A percentile compares a stretch with the other conserved stretches of the same genome.
Evolutionary conservation across 202 grass and related monocot genomes (phyloP).

Genomic region (Bolboschoenoplectus hybrid): DNA sequence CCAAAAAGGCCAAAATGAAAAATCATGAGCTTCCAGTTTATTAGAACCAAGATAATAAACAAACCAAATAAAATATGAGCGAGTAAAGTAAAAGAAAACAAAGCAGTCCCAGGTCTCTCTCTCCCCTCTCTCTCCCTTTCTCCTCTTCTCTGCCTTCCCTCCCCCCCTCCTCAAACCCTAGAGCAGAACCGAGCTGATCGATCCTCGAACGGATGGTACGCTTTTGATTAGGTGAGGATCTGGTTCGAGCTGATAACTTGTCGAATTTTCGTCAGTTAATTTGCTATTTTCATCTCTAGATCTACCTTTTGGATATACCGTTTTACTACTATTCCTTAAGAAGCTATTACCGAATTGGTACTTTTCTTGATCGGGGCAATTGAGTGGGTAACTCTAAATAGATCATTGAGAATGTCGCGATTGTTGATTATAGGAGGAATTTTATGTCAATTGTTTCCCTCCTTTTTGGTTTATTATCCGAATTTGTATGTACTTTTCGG

Average conservation of each 20-base stretch:
- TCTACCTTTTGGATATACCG: slow-evolving; percentile 11
- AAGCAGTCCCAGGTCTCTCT: slow-evolving; percentile 18
- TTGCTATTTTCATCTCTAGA: slow-evolving; percentile 35
- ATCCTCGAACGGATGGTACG: slow-evolving; percentile 23
- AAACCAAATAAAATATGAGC: slow-evolving; percentile 36
- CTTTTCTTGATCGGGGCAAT: slow-evolving; percentile 24
- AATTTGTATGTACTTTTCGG: background rate
- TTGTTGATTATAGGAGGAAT: background rate
- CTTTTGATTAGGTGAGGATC: slow-evolving; percentile 41
- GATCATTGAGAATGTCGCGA: background rate
- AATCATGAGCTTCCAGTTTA: slow-evolving; percentile 25
- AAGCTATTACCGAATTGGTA: background rate
- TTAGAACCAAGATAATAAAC: slow-evolving; percentile 30
- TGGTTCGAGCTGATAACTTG: slow-evolving; percentile 15
- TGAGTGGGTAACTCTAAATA: slow-evolving; percentile 13
- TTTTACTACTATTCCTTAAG: slow-evolving; percentile 10
- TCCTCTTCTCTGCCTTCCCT: background rate
- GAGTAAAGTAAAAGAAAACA: slow-evolving; percentile 26
- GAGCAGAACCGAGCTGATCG: slow-evolving; percentile 19
- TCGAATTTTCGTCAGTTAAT: slow-evolving; percentile 7
- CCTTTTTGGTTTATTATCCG: background rate
- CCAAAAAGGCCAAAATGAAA: slow-evolving; percentile 3
- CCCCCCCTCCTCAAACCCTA: slow-evolving; percentile 25
- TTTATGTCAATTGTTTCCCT: slow-evolving; percentile 9
- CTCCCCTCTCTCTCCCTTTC: slow-evolving; percentile 11